Base-by-base conservation (phyloP, 2,329 filamentous ascomycete species). In the Fusarium palustre region DNA sequence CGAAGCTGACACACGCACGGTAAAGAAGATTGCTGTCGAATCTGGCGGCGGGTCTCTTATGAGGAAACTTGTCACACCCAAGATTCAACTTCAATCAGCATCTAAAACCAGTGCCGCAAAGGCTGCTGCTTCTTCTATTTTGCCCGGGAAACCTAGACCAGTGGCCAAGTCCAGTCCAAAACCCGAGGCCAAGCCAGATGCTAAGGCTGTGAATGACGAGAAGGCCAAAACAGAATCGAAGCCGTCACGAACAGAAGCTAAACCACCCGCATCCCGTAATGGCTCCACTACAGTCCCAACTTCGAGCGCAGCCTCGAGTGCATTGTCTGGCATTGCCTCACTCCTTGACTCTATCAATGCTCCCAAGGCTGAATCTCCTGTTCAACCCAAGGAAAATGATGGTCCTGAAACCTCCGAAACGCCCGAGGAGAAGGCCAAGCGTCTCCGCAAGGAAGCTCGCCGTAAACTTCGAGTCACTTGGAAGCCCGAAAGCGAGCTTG, bases 401-500 rank as follows among this genome's bases (percentile, higher is more conserved):
- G 78, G 79, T n/a, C 74, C 79, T 1, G 78, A 91, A 20, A 80
- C 82, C 1, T 81, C 84, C 0, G 92, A 94, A 76, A 93, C 90
- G 0, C 81, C 88, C 0, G 90, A 92, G 72, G 86, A 93, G 75
- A 89, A 84, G 71, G 81, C 84, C 3, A 91, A 88, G 73, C 87
- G 92, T 13, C 81, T 93, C 7, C 88, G 91, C 36, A 94, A 93
- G 74, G 91, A 94, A 76, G 85, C 88, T 61, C 86, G 92, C 49
- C 86, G 91, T 36, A 88, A 91, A 67, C 81, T 94, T 24, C 86
- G 89, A 15, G 92, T 95, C 8, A 86, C 81, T 9, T 95, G 91
- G 85, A 92, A 90, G 75, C 85, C 88, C 1, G 91, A 91, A 50
- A 81, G 86, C 20, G 86, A 88, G 31, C 83, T 95, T 31, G 89